Base-by-base conservation (phyloP, 768 basidiomycete species). In the Lactarius indigo region DNA sequence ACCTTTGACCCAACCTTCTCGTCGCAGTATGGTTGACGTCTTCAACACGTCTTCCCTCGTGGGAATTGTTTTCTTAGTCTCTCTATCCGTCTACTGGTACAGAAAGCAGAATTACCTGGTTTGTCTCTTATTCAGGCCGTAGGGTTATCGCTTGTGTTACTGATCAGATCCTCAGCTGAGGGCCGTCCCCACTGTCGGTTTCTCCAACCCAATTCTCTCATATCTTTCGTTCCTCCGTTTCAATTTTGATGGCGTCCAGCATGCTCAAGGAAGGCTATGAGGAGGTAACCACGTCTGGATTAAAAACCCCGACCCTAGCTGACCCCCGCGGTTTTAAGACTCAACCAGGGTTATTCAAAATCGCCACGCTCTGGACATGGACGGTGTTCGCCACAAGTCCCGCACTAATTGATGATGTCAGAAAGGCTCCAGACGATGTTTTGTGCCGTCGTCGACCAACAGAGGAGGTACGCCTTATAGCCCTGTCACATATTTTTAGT, bases 311-410 rank as follows among this genome's bases (percentile, higher is more conserved):
- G 15, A n/a, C 20, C 5, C 23, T n/a, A 18, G 30, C 60, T 47
- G 39, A 54, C 50, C 30, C 17, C 2, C 13, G 18, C n/a, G 26
- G 17, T 4, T 28, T 42, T 30, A 41, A 74, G 72, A 64, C 71
- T 63, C 69, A 70, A 15, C 56, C 54, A 8, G 61, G 70, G 15
- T 37, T 72, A 6, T 86, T 83, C 74, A 82, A 80, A 72, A 74
- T 85, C 5, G 74, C 83, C 0, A 75, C 75, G 54, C 71, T 82
- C 52, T 75, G 80, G 44, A 74, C 77, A 57, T 86, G 85, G 84
- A 65, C 79, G 17, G 76, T 84, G 26, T 72, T 86, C 7, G 73
- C 82, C 23, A 77, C 77, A 23, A 80, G 82, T 1, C 73, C 76
- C 0, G 66, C 79, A 31, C 37, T 39, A 10, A 39, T 39, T 37